phyloP scores from a whole-genome alignment of 192 early-diverging fungal species.

The Linnemannia schmuckeri region DNA sequence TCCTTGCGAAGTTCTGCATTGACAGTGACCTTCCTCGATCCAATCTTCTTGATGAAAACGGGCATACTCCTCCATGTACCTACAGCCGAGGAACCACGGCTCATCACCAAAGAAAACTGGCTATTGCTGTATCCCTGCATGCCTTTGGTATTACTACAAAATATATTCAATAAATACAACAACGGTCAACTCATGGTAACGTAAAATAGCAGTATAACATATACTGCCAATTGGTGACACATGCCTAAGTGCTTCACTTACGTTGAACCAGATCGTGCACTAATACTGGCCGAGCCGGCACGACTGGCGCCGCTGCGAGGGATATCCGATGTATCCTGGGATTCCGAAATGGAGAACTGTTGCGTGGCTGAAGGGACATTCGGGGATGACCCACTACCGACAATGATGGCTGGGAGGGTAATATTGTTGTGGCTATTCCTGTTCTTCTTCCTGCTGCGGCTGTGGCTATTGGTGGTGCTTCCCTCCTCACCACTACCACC shows the following conservation, averaged over 20 bases:
- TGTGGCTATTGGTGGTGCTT: not conserved
- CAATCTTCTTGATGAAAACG: constrained; percentile 53
- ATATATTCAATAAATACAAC: not conserved
- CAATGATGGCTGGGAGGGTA: constrained; percentile 21
- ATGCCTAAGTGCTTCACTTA: not conserved
- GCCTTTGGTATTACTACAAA: constrained; percentile 12
- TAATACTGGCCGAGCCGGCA: not conserved
- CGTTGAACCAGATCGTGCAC: constrained; percentile 26
- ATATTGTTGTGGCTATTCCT: not conserved
- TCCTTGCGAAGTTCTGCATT: constrained; percentile 46
- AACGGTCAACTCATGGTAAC: not conserved
- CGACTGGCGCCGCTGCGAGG: constrained; percentile 1
- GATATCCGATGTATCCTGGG: not conserved
- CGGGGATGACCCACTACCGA: not conserved
- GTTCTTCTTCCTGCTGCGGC: not conserved
- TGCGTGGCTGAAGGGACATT: not conserved
- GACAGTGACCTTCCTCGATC: constrained; percentile 39
- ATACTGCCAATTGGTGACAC: not conserved
- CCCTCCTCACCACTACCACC: not conserved
- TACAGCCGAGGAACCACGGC: constrained; percentile 33
- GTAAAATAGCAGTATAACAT: not conserved
- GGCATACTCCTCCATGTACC: constrained; percentile 56
- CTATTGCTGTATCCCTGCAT: constrained; percentile 16
- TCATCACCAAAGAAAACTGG: constrained; percentile 38
- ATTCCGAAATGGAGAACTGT: not conserved